Base-by-base conservation (phyloP, 2,329 filamentous ascomycete genomes). In the Fusarium mexicanum region DNA sequence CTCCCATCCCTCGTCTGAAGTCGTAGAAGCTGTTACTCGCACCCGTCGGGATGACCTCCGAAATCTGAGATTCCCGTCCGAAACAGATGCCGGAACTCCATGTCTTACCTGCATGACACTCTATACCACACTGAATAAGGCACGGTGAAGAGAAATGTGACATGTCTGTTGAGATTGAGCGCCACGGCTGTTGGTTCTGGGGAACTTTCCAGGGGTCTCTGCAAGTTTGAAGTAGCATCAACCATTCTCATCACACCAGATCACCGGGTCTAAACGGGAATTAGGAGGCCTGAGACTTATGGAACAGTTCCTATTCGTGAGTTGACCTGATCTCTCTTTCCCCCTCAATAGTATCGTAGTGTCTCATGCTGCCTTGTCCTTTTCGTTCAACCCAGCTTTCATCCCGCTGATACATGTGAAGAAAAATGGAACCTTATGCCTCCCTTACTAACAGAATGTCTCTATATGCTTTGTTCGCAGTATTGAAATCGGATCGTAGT, bases 31-130 rank as follows among this genome's bases (percentile, higher is more conserved):
- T 29, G 61, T 69, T 63, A 38, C 64, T 71, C 64, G 61, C 33
- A 64, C 57, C 46, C 44, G 41, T 33, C 50, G 50, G 50, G 29
- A 59, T 29, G 65, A 41, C 55, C 54, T 70, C 62, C 47, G 71
- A 61, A 44, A 71, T 77, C 61, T 53, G 35, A 77, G 59, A 74
- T 76, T 58, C 58, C 63, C 61, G 46, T 46, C 75, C 53, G 75
- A 73, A 64, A 74, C 67, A 76, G 44, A 44, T 51, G 33, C 48
- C 48, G 44, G 24, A 22, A 18, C n/a, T 33, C 46, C 26, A 60
- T 69, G 73, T 74, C 67, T 73, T 54, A 73, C 61, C 46, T 57
- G 12, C 55, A 41, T 35, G 48, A 41, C 18, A 41, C 29, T 16
- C 31, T 5, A n/a, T 60, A 11, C 24, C 50, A 31, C 31, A 12